Conservation (phyloP, 306 rosid genomes). For the Lathyrus oleraceus region DNA sequence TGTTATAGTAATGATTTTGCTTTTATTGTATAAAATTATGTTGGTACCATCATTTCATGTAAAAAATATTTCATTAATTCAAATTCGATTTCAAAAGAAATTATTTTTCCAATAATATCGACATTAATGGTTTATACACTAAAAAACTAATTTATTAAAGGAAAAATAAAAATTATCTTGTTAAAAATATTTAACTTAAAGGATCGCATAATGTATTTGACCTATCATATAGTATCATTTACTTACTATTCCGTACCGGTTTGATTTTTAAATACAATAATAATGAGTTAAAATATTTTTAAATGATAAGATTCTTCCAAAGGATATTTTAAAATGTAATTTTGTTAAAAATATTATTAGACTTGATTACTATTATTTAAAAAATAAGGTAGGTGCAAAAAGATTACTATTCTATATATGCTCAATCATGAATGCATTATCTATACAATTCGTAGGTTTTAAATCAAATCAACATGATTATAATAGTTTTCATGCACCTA, state of each 20-base stretch:
- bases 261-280: not conserved
- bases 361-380: conserved; percentile 8
- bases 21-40: too few species aligned
- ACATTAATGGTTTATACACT: too few species aligned
- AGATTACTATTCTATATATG: not conserved
- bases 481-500: conserved; percentile 1
- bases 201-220: too few species aligned
- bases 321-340: not conserved
- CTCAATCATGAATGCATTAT: conserved; percentile 22
- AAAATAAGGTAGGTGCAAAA: conserved; percentile 16
- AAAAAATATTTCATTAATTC: too few species aligned
- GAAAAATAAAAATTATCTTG: too few species aligned
- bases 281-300: not conserved
- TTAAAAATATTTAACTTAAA: too few species aligned
- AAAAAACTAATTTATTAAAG: too few species aligned
- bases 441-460: not conserved
- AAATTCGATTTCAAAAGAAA: too few species aligned
- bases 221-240: not conserved
- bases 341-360: not conserved
- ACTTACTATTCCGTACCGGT: not conserved
- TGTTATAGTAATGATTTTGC: too few species aligned
- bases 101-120: too few species aligned
- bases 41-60: too few species aligned
- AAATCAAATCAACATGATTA: not conserved
- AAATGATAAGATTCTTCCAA: conserved; percentile 21